phyloP scores from a whole-genome alignment of 768 basidiomycete species.

The Lactifluus piperatus region DNA sequence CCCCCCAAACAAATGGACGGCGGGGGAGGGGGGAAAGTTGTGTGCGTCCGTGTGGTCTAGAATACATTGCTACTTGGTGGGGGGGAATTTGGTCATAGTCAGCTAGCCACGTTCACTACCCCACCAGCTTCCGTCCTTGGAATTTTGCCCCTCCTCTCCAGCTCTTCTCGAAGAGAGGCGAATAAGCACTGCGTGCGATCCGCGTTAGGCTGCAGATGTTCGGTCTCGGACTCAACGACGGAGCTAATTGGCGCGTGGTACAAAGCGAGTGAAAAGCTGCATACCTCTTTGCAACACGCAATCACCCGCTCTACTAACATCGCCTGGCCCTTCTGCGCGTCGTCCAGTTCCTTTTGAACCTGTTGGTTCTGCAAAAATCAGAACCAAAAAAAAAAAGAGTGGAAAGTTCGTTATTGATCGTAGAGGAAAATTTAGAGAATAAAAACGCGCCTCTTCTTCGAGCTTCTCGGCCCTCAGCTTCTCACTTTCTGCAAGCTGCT shows the following conservation, averaged over 20 bases:
- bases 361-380: constrained; percentile 43
- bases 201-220: constrained; percentile 53
- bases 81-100: not conserved
- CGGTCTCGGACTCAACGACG: constrained; percentile 13
- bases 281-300: constrained; percentile 80
- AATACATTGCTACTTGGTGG: constrained; percentile 8
- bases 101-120: constrained; percentile 3
- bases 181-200: constrained; percentile 78
- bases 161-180: constrained; percentile 72
- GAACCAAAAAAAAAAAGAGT: not conserved
- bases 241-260: not conserved
- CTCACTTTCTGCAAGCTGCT: constrained; percentile 72
- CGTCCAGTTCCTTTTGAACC: constrained; percentile 68
- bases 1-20: not conserved
- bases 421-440: not conserved
- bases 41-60: not conserved
- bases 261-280: constrained; percentile 23
- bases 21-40: not conserved
- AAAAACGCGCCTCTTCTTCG: constrained; percentile 59
- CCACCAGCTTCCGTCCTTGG: constrained; percentile 25
- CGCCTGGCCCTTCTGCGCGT: constrained; percentile 69
- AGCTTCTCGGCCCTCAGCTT: constrained; percentile 54
- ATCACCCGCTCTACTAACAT: constrained; percentile 78
- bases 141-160: constrained; percentile 52
- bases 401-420: not conserved